phyloP scores from a whole-genome alignment of 2,329 filamentous ascomycete species.

The Cercospora zeina region DNA sequence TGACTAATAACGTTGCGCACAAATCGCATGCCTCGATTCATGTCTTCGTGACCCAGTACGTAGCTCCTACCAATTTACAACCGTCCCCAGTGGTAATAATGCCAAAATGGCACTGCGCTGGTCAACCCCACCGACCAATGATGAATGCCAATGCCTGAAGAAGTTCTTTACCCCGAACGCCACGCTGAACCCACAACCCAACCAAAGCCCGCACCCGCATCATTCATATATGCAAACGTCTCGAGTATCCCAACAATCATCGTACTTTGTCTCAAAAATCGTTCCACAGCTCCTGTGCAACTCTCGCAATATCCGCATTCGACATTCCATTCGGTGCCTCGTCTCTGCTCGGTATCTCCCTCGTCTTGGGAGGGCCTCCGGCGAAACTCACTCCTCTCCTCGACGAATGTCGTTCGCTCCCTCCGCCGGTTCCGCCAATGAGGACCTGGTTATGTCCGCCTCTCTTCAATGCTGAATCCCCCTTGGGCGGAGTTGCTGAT shows the following conservation, averaged over 20 bases:
- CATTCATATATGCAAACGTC: background rate
- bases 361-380: conserved; percentile 22
- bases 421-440: conserved; percentile 11
- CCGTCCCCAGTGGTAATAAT: background rate
- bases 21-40: background rate
- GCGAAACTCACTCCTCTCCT: conserved; percentile 36
- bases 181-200: conserved; percentile 16
- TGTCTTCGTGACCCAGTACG: background rate
- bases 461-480: conserved; percentile 22
- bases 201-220: background rate
- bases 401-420: conserved; percentile 20
- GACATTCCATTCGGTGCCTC: background rate
- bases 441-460: conserved; percentile 17
- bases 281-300: conserved; percentile 15
- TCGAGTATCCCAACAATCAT: background rate
- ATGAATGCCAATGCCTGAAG: background rate
- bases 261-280: conserved; percentile 3
- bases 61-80: background rate
- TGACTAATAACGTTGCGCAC: too few relatives aligned
- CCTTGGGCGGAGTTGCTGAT: conserved; percentile 28
- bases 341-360: conserved; percentile 13
- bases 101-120: background rate
- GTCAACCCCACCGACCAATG: background rate
- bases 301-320: conserved; percentile 9
- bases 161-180: conserved; percentile 8